Evolutionary conservation across 192 early-diverging fungal genomes (phyloP).

Genomic region (Coemansia umbellata): DNA sequence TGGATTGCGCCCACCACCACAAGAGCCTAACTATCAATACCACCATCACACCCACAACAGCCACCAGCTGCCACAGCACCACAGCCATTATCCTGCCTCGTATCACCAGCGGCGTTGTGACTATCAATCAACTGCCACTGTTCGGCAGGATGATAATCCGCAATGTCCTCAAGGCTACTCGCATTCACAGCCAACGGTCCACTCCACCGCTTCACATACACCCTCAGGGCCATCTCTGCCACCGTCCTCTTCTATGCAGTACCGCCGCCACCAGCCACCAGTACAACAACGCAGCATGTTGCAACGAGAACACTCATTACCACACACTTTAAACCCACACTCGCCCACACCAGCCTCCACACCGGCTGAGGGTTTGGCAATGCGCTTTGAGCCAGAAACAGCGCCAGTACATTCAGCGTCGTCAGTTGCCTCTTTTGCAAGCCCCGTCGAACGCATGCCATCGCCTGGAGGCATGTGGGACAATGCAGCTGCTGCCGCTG

Average conservation of each 20-base stretch:
- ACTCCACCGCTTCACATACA: conserved; percentile 1
- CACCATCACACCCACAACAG: neutral
- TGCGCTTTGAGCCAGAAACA: neutral
- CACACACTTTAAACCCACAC: neutral
- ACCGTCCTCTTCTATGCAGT: neutral
- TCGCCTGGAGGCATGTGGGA: conserved; percentile 17
- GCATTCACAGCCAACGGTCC: too few relatives aligned
- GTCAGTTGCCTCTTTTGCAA: too few relatives aligned
- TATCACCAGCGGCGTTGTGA: neutral
- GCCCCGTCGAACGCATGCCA: conserved; percentile 11
- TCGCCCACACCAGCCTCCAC: conserved; percentile 5
- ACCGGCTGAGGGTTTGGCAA: neutral
- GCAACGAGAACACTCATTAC: conserved; percentile 20
- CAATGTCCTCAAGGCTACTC: neutral
- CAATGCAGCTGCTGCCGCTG: conserved; percentile 5
- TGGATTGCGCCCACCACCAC: conserved; percentile 7
- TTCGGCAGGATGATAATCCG: neutral
- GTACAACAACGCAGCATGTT: neutral
- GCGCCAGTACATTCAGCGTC: too few relatives aligned
- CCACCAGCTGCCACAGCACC: neutral
- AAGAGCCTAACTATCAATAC: conserved; percentile 7
- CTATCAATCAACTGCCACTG: neutral
- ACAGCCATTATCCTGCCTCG: neutral
- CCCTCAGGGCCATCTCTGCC: neutral
- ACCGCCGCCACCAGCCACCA: neutral